These are phyloP conservation scores for Xylaria castorea DNA, from an alignment of 495 filamentous ascomycete genomes.

Conservation along the genomic window DNA sequence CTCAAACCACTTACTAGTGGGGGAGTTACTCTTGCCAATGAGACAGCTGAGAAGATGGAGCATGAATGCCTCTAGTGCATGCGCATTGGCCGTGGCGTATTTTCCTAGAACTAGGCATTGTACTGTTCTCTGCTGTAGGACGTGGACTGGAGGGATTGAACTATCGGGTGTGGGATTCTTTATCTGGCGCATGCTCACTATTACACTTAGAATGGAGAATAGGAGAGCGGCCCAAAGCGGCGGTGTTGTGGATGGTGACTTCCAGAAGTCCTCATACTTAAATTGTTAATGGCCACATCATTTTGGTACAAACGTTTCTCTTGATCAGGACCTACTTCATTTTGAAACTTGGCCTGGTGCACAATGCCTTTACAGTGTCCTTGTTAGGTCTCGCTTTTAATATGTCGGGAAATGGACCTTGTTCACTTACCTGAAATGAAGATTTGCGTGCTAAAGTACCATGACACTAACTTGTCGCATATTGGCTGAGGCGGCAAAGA, in stretches of 20 bases:
- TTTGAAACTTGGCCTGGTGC: conserved; percentile 38
- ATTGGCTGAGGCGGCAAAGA: conserved; percentile 36
- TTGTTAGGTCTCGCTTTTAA: background rate
- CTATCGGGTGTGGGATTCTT: conserved; percentile 12
- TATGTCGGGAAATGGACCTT: background rate
- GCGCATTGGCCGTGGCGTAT: conserved; percentile 43
- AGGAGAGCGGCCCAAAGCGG: conserved; percentile 40
- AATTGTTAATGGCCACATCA: background rate
- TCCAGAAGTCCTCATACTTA: conserved; percentile 52
- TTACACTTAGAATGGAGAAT: conserved; percentile 37
- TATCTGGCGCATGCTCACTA: conserved; percentile 5
- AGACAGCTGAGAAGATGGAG: conserved; percentile 43
- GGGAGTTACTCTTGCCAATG: conserved; percentile 32
- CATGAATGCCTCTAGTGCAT: conserved; percentile 49
- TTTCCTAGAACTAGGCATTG: conserved; percentile 44
- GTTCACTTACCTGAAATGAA: conserved; percentile 26
- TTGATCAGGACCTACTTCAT: conserved; percentile 22
- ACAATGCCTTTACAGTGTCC: background rate
- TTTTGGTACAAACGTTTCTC: background rate
- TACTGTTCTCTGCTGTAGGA: conserved; percentile 29
- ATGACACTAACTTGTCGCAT: conserved; percentile 43
- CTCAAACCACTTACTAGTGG: conserved; percentile 33
- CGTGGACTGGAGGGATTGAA: background rate
- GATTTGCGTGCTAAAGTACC: conserved; percentile 48
- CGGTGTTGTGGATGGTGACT: conserved; percentile 34